Evolutionary conservation across 768 basidiomycete species (phyloP).

Genomic region (Dendrothele bispora): DNA sequence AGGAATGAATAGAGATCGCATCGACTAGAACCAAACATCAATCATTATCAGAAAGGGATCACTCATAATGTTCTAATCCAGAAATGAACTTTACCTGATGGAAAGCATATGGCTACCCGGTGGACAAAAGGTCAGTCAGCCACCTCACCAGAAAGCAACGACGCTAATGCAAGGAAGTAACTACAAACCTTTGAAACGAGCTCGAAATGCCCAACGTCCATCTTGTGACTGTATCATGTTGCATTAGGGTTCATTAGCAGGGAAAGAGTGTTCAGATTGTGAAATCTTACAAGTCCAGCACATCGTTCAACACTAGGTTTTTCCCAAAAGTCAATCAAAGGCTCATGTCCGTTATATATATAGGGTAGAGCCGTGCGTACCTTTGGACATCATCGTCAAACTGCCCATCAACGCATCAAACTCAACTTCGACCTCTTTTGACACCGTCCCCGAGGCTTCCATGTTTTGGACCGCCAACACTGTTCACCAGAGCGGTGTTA

Average conservation of each 20-base stretch:
- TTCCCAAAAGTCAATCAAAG: neutral
- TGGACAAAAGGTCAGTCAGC: neutral
- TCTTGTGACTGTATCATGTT: conserved; percentile 46
- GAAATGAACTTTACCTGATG: too few species aligned
- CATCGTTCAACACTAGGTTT: conserved; percentile 56
- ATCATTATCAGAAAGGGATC: too few species aligned
- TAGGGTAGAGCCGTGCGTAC: conserved; percentile 23
- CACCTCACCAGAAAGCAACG: neutral
- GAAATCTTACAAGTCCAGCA: conserved; percentile 52
- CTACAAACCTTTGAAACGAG: conserved; percentile 39
- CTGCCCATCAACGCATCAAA: conserved; percentile 70
- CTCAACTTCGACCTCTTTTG: conserved; percentile 65
- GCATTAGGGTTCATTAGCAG: neutral
- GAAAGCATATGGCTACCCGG: conserved; percentile 51
- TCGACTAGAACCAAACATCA: too few species aligned
- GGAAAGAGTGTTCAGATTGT: neutral
- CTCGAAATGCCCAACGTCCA: conserved; percentile 72
- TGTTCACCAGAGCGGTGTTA: conserved; percentile 1
- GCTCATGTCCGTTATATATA: neutral
- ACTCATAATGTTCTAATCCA: too few species aligned
- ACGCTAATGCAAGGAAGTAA: too few species aligned
- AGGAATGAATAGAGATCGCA: conserved; percentile 59
- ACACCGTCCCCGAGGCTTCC: conserved; percentile 60
- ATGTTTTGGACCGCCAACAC: conserved; percentile 79
- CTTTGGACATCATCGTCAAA: conserved; percentile 73